These are phyloP conservation scores for Dactylellina haptotyla DNA, from an alignment of 2,329 filamentous ascomycete genomes.

Conservation along the genomic window DNA sequence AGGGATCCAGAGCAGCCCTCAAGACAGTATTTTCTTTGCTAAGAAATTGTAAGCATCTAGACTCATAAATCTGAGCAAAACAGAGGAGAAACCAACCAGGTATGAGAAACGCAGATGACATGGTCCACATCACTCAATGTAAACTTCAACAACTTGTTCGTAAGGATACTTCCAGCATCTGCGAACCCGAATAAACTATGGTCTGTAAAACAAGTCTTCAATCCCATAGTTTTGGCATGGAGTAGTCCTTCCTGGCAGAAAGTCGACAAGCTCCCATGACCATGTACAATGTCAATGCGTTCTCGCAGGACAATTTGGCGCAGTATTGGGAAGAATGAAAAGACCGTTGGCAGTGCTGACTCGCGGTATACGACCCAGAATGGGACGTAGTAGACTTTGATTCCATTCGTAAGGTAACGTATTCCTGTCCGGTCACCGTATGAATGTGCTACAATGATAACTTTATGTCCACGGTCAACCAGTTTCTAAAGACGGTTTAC, in stretches of 20 bases:
- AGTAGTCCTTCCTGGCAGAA: slow-evolving; percentile 94
- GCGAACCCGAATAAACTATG: slow-evolving; percentile 98
- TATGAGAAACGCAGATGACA: slow-evolving; percentile 98
- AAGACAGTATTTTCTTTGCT: slow-evolving; percentile 99
- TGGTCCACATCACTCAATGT: slow-evolving; percentile 96
- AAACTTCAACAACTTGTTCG: slow-evolving; percentile 97
- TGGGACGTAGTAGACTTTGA: slow-evolving; percentile 98
- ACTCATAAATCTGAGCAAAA: not conserved
- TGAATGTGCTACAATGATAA: slow-evolving; percentile 95
- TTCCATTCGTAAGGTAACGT: slow-evolving; percentile 93
- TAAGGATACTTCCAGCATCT: slow-evolving; percentile 92
- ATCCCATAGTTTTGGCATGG: slow-evolving; percentile 93
- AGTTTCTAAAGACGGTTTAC: slow-evolving; percentile 73
- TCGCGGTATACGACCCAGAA: slow-evolving; percentile 96
- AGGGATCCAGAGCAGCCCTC: slow-evolving; percentile 88
- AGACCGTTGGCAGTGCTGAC: slow-evolving; percentile 93
- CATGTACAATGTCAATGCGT: slow-evolving; percentile 95
- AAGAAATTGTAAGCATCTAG: slow-evolving; percentile 44
- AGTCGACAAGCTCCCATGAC: slow-evolving; percentile 92
- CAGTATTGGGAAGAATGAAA: slow-evolving; percentile 98
- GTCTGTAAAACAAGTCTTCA: slow-evolving; percentile 95
- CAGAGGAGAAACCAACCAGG: slow-evolving; percentile 72
- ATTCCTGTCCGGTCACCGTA: slow-evolving; percentile 91
- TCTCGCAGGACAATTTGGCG: slow-evolving; percentile 95
- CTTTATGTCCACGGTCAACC: slow-evolving; percentile 96